Evolutionary conservation across 2,329 filamentous ascomycete genomes (phyloP).

Genomic region (Talaromyces sp.): DNA sequence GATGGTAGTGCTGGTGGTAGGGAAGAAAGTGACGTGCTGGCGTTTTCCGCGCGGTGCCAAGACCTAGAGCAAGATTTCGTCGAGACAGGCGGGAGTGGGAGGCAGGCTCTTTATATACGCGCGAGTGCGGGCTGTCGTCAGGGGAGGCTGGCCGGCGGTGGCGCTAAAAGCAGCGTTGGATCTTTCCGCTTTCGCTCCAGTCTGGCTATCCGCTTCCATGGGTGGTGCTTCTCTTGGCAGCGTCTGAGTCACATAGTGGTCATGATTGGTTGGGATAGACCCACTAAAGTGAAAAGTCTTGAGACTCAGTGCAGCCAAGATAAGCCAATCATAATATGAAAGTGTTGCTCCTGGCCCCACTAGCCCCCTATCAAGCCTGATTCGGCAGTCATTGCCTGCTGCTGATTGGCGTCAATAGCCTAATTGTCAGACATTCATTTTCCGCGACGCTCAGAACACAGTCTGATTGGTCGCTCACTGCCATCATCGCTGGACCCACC

Average conservation of each 20-base stretch:
- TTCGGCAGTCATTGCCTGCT: not conserved
- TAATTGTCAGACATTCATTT: conserved; percentile 24
- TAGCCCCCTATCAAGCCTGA: conserved; percentile 2
- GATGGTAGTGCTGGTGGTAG: conserved; percentile 22
- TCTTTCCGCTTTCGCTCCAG: conserved; percentile 7
- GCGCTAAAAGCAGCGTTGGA: conserved; percentile 37
- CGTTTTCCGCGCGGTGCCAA: conserved; percentile 39
- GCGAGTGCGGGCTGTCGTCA: conserved; percentile 35
- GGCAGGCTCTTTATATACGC: conserved; percentile 41
- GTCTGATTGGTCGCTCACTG: not conserved
- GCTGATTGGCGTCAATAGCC: not conserved
- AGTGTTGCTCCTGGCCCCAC: conserved; percentile 18
- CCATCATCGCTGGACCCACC: conserved; percentile 19
- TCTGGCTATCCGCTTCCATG: conserved; percentile 20
- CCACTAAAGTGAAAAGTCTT: not conserved
- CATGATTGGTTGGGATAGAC: not conserved
- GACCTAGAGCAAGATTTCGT: conserved; percentile 37
- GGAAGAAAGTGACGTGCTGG: conserved; percentile 31
- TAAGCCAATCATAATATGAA: conserved; percentile 22
- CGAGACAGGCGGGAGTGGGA: conserved; percentile 32
- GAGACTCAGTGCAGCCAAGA: not conserved
- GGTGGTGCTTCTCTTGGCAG: conserved; percentile 21
- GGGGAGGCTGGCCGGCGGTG: conserved; percentile 38
- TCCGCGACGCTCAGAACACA: not conserved
- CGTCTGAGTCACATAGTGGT: not conserved